Conservation (phyloP, 768 basidiomycete genomes). For the Dioszegia aurantiaca region DNA sequence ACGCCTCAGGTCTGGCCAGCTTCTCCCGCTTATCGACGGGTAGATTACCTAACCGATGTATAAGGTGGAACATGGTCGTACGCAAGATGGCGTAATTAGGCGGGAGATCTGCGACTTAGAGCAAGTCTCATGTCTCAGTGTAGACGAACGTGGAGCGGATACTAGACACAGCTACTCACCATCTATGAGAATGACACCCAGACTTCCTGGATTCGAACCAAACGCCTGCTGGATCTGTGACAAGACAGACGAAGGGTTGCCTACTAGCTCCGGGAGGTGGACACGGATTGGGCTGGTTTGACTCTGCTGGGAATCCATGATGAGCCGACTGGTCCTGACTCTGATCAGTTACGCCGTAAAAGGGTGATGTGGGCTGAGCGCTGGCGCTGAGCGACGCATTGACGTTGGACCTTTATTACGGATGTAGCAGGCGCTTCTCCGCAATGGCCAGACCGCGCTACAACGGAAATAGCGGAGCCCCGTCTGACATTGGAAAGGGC, state of each 20-base stretch:
- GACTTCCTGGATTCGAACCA: constrained; percentile 40
- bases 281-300: not conserved
- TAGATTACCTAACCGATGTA: constrained; percentile 71
- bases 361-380: not conserved
- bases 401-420: too few relatives aligned
- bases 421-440: too few relatives aligned
- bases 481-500: too few relatives aligned
- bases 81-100: constrained; percentile 62
- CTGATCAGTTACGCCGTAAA: not conserved
- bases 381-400: too few relatives aligned
- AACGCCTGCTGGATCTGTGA: constrained; percentile 36
- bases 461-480: too few relatives aligned
- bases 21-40: constrained; percentile 67
- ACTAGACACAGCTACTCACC: too few relatives aligned
- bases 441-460: too few relatives aligned
- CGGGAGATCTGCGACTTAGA: constrained; percentile 64
- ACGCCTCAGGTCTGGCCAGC: constrained; percentile 68
- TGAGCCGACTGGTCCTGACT: too few relatives aligned
- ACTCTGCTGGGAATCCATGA: too few relatives aligned
- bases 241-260: constrained; percentile 17
- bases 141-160: too few relatives aligned
- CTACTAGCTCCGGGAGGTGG: constrained; percentile 18
- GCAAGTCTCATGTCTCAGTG: not conserved
- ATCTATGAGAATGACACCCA: constrained; percentile 46
- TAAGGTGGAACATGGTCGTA: constrained; percentile 68